phyloP scores from a whole-genome alignment of 108 stramenopile genomes.

The Parmales sp. region DNA sequence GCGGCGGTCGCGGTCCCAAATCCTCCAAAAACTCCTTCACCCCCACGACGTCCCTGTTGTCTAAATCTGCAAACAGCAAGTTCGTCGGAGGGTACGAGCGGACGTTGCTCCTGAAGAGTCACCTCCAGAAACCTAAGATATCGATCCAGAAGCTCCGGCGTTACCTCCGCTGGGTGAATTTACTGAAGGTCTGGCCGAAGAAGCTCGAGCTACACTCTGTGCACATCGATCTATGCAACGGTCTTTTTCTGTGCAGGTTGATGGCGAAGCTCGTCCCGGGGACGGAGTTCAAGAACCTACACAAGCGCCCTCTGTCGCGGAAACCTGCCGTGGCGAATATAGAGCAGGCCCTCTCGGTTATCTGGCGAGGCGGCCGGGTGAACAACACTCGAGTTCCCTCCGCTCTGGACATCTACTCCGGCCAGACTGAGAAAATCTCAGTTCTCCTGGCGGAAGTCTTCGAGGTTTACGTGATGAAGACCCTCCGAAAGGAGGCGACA shows the following conservation, averaged over 20 bases:
- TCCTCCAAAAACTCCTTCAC: too few relatives aligned
- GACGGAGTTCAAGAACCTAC: not conserved
- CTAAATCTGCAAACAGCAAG: too few relatives aligned
- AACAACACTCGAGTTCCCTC: conserved; percentile 12
- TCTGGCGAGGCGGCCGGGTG: conserved; percentile 16
- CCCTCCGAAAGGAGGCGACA: not conserved
- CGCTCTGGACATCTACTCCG: conserved; percentile 3
- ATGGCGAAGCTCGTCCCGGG: conserved; percentile 12
- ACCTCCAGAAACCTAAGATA: conserved; percentile 15
- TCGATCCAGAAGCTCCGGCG: conserved; percentile 5
- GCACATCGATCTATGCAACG: conserved; percentile 11
- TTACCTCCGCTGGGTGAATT: conserved; percentile 10
- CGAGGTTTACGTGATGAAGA: conserved; percentile 14
- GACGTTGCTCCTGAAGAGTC: not conserved
- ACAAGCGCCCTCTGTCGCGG: conserved; percentile 1
- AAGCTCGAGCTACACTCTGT: not conserved
- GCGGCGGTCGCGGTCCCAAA: too few relatives aligned
- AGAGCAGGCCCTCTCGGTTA: conserved; percentile 17
- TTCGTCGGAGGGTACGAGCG: conserved; percentile 4
- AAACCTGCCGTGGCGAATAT: not conserved
- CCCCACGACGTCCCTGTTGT: too few relatives aligned
- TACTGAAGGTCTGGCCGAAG: not conserved
- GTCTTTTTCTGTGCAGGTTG: conserved; percentile 8
- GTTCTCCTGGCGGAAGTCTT: conserved; percentile 7
- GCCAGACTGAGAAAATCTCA: not conserved